These are phyloP conservation scores for Sporobolomyces pararoseus DNA, from an alignment of 768 basidiomycete species.

Conservation along the genomic window DNA sequence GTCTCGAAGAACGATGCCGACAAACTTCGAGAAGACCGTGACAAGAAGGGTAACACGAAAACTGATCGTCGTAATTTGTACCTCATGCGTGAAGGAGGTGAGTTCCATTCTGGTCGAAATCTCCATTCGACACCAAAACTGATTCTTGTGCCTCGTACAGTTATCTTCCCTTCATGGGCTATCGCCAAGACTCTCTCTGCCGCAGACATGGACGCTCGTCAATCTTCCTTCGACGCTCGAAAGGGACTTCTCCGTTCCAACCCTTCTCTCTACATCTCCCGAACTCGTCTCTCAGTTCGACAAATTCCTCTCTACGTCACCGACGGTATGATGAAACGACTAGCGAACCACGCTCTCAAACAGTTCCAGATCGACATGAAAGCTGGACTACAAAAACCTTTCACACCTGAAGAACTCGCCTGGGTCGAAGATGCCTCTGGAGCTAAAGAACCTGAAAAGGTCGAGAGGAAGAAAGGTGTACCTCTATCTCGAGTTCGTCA, in stretches of 20 bases:
- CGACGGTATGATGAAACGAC: constrained; percentile 80
- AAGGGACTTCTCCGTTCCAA: constrained; percentile 78
- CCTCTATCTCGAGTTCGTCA: constrained; percentile 66
- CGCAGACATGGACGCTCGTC: constrained; percentile 79
- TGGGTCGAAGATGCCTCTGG: constrained; percentile 48
- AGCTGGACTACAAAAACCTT: constrained; percentile 57
- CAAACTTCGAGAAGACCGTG: constrained; percentile 81
- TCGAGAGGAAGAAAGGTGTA: constrained; percentile 50
- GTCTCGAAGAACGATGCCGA: constrained; percentile 85
- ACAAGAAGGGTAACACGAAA: constrained; percentile 71
- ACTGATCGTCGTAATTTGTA: constrained; percentile 94
- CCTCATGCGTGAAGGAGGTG: constrained; percentile 91
- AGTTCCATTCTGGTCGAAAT: constrained; percentile 41
- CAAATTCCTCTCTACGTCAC: constrained; percentile 86
- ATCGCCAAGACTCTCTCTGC: constrained; percentile 67
- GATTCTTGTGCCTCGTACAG: constrained; percentile 51
- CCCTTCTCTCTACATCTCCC: constrained; percentile 89
- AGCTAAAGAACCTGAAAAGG: constrained; percentile 39
- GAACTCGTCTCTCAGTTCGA: constrained; percentile 86
- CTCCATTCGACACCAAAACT: background rate
- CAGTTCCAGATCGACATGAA: constrained; percentile 76
- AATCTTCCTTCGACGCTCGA: constrained; percentile 78
- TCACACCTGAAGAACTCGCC: constrained; percentile 68
- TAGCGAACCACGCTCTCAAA: constrained; percentile 74
- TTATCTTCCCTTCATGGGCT: constrained; percentile 82